phyloP scores from a whole-genome alignment of 306 rosid genomes.

The Vigna trinervia region DNA sequence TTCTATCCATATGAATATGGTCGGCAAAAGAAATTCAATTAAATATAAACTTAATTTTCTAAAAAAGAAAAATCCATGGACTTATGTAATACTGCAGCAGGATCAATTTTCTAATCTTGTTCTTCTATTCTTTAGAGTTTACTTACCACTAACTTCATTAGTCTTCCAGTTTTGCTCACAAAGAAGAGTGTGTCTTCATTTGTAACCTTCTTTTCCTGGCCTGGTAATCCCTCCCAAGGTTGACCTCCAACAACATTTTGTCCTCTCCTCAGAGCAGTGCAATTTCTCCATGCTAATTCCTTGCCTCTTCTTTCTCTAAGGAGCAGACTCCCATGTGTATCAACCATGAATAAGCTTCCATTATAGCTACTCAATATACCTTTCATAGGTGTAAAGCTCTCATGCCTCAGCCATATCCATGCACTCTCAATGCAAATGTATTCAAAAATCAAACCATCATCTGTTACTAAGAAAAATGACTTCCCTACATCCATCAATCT shows the following conservation, averaged over 20 bases:
- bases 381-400: slow-evolving; percentile 4
- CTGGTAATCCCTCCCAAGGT: slow-evolving; percentile 25
- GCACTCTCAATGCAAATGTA: slow-evolving; percentile 2
- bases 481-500: slow-evolving; percentile 9
- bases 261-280: slow-evolving; percentile 13
- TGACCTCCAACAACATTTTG: slow-evolving; percentile 16
- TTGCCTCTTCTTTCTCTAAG: slow-evolving; percentile 17
- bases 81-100: not conserved
- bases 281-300: slow-evolving; percentile 18
- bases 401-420: slow-evolving; percentile 27
- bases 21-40: not conserved
- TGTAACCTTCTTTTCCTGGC: slow-evolving; percentile 16
- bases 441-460: not conserved
- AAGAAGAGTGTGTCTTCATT: slow-evolving; percentile 13
- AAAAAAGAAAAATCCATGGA: not conserved
- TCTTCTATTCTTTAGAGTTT: not conserved
- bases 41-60: not conserved
- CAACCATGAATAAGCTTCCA: slow-evolving; percentile 28
- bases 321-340: not conserved
- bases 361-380: slow-evolving; percentile 22
- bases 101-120: not conserved
- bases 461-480: slow-evolving; percentile 21
- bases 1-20: not conserved
- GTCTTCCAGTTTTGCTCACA: slow-evolving; percentile 25
- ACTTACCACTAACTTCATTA: slow-evolving; percentile 21